Conservation (phyloP, 345 rosid species). For the Toxicodendron radicans region DNA sequence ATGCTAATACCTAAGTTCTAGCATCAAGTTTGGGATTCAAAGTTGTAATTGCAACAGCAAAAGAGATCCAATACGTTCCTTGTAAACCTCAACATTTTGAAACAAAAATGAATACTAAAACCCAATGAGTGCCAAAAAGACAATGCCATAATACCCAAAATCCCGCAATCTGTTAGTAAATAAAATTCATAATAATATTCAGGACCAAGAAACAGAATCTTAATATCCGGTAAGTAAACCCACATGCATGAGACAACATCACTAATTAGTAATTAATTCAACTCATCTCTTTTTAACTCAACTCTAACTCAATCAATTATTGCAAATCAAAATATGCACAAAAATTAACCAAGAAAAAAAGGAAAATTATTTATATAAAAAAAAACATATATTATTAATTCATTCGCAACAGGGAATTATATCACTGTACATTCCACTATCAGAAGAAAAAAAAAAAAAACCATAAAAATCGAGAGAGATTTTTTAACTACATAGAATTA, state of each 20-base stretch:
- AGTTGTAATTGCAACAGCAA: neutral
- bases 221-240: neutral
- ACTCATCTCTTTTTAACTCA: neutral
- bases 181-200: neutral
- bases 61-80: no score
- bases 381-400: neutral
- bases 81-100: no score
- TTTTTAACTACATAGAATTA: neutral
- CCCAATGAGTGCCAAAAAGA: neutral
- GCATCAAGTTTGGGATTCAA: no score
- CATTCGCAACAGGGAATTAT: neutral
- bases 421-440: constrained; percentile 12
- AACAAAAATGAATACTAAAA: no score
- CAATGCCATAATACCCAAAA: neutral
- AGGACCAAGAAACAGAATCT: neutral
- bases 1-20: no score
- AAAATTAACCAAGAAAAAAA: neutral
- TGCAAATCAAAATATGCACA: neutral
- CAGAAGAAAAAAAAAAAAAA: neutral
- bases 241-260: neutral
- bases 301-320: neutral
- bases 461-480: constrained; percentile 1
- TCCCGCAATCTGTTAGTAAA: neutral
- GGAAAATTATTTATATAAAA: neutral
- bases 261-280: no score